These are phyloP conservation scores for Gossypium stocksii DNA, from an alignment of 345 rosid genomes.

Conservation along the genomic window DNA sequence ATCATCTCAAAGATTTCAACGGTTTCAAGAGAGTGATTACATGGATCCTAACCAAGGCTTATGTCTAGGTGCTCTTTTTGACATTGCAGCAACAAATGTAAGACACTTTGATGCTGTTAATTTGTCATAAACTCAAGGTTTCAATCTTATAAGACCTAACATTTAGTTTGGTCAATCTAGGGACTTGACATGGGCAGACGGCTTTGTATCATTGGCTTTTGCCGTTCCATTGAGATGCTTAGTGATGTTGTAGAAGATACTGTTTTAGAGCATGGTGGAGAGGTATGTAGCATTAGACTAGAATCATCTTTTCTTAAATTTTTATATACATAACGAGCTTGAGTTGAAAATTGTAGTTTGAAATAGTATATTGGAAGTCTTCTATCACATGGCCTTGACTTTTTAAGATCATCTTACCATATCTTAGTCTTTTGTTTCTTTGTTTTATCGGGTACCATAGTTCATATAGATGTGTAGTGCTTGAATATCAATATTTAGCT, in stretches of 20 bases:
- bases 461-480: neutral
- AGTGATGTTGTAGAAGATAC: conserved; percentile 93
- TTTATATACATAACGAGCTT: neutral
- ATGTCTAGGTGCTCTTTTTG: conserved; percentile 82
- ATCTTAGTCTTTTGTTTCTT: neutral
- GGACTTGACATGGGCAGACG: conserved; percentile 91
- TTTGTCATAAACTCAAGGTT: neutral
- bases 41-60: conserved; percentile 85
- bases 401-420: neutral
- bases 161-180: conserved; percentile 30
- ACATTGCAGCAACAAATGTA: conserved; percentile 94
- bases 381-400: neutral
- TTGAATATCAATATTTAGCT: neutral
- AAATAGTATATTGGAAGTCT: neutral
- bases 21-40: conserved; percentile 78
- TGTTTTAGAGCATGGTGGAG: conserved; percentile 89
- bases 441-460: neutral
- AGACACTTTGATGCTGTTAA: conserved; percentile 13
- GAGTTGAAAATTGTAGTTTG: neutral
- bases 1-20: conserved; percentile 41
- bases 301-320: neutral
- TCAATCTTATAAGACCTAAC: neutral
- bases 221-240: conserved; percentile 96
- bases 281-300: conserved; percentile 40
- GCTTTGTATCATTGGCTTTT: conserved; percentile 90